Base-by-base conservation (phyloP, 768 basidiomycete genomes). In the Termitomyces eurrhizus region DNA sequence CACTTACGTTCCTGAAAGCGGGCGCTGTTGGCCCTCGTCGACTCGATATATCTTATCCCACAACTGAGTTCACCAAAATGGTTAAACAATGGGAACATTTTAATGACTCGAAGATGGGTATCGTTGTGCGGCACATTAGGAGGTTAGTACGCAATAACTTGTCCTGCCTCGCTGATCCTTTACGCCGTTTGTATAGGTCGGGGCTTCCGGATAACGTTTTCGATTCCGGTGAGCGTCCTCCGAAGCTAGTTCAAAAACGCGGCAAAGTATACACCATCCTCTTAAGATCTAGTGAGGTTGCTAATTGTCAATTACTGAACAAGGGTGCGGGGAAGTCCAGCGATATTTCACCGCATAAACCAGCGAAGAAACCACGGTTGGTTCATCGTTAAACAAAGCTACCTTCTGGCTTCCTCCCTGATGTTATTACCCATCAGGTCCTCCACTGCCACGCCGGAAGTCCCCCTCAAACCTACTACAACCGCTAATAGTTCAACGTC, bases 21-120 rank as follows among this genome's bases (percentile, higher is more conserved):
- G 90, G 89, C 21, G 78, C 89, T 7, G 75, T 81, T 62, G 94
- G 90, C 32, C 87, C 90, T 56, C 83, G 95, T 64, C 88, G 84
- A 70, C 79, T 99, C 65, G 97, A 99, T 73, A 95, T 99, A 60
- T 95, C 95, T 52, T 98, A 95, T 76, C 97, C 97, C 4, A 97
- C 93, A 4, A 90, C 89, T 32, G 93, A 98, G 68, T 99, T 98
- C 72, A 90, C 88, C 12, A 94, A 95, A 72, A 82, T 93, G 56
- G 93, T 95, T 68, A 95, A 95, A 73, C 77, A 85, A 77, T 98
- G 97, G 95, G 96, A 98, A 70, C 89, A 91, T 70, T 98, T 89
- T 66, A 92, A 98, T 61, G 90, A 93, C 66, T 78, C 84, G 14
- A 86, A 85, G 57, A 99, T 99, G 97, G 94, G 95, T 24, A 90